phyloP scores from a whole-genome alignment of 208 protist species.

The Trypanosomatidae sp. region DNA sequence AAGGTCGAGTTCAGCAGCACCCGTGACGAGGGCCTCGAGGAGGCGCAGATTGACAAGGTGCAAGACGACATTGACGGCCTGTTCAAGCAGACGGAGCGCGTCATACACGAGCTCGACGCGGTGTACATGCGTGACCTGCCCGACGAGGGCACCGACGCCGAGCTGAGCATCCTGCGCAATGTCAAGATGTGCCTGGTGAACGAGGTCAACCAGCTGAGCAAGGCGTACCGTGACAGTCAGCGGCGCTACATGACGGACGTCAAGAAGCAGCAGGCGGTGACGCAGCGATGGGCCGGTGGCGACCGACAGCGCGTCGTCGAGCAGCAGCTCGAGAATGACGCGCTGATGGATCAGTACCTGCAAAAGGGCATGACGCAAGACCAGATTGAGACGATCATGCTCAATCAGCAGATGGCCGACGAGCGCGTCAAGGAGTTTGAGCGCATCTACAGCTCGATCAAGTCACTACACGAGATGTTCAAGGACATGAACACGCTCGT shows the following conservation, averaged over 20 bases:
- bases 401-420: conserved; percentile 84
- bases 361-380: conserved; percentile 88
- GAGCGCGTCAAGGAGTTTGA: conserved; percentile 90
- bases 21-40: conserved; percentile 65
- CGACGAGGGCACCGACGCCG: conserved; percentile 74
- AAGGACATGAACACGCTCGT: conserved; percentile 88
- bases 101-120: conserved; percentile 54
- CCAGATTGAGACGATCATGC: conserved; percentile 86
- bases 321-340: conserved; percentile 77
- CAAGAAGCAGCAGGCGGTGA: conserved; percentile 83
- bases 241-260: conserved; percentile 86
- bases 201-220: conserved; percentile 77
- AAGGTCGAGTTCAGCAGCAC: conserved; percentile 84
- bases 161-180: conserved; percentile 84
- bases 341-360: conserved; percentile 82
- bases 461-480: conserved; percentile 91
- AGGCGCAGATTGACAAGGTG: conserved; percentile 59
- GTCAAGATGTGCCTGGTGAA: conserved; percentile 89
- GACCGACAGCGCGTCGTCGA: conserved; percentile 71
- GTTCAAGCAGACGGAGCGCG: conserved; percentile 75
- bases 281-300: conserved; percentile 70
- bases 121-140: conserved; percentile 63
- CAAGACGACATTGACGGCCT: conserved; percentile 75
- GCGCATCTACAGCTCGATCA: conserved; percentile 88
- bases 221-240: conserved; percentile 83